Conservation (phyloP, 2,329 filamentous ascomycete species). For the Orbilia brochopaga region DNA sequence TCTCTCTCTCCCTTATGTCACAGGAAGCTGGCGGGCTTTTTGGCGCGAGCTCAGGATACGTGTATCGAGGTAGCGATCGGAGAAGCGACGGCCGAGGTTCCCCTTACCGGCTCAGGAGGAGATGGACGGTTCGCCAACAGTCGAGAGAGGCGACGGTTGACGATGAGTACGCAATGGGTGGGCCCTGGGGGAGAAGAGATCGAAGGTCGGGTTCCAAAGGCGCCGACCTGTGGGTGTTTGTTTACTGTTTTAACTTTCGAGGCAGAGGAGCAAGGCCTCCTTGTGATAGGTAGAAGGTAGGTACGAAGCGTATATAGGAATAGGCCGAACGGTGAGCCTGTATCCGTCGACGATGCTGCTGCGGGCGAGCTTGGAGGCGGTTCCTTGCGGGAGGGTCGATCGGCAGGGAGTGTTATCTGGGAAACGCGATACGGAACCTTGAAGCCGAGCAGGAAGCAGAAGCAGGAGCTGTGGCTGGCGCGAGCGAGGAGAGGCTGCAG, state of each 20-base stretch:
- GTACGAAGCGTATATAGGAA: conserved; percentile 13
- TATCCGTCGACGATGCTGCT: conserved; percentile 33
- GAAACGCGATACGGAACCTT: conserved; percentile 19
- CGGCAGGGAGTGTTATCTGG: conserved; percentile 10
- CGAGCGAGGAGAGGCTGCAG: background rate
- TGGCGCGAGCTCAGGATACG: conserved; percentile 12
- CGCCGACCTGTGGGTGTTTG: background rate
- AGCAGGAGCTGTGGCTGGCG: background rate
- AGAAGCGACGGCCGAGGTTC: conserved; percentile 13
- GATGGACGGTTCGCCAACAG: conserved; percentile 17
- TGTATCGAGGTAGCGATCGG: conserved; percentile 22
- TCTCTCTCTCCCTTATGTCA: conserved; percentile 20
- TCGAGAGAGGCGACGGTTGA: background rate
- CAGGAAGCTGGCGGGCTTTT: conserved; percentile 15
- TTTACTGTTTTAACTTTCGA: background rate
- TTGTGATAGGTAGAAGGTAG: background rate
- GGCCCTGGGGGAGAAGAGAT: background rate
- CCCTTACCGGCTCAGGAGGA: conserved; percentile 11
- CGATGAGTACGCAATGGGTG: background rate
- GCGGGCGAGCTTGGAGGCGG: conserved; percentile 23
- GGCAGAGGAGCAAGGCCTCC: background rate
- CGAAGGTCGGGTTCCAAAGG: background rate
- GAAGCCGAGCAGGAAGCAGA: background rate
- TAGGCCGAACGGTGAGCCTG: conserved; percentile 27
- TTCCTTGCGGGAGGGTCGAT: conserved; percentile 22